Evolutionary conservation across 73 alveolate genomes (phyloP), one percentile per base, ranked within the genome.

Genomic region (Stentor roeselii): DNA sequence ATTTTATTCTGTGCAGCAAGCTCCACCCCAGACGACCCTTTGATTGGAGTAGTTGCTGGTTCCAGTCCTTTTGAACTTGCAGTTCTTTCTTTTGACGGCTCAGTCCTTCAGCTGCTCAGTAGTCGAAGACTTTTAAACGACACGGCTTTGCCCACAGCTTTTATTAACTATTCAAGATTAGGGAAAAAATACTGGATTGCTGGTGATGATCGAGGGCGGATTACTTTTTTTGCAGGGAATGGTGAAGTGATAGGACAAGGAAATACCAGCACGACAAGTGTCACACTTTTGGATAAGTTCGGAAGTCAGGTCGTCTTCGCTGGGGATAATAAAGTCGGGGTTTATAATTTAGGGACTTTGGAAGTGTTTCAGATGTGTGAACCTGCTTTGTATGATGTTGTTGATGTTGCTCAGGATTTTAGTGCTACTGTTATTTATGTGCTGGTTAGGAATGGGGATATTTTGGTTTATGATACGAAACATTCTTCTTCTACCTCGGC

Each of bases 161-260:
- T 67, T 67, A 21, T 32, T 67, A 21, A 67, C 34, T 67, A 67
- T 34, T 67, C 80, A 21, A 67, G 80, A 67, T 2, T 67, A 67
- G 80, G 80, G 27, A 67, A 67, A 67, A 67, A 67, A 67, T 67
- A 30, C 37, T 67, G 80, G 80, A n/a, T 67, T 67, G 80, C 34
- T 67, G 80, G 80, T 1, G 80, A 67, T 2, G 37, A 32, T 34
- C 27, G 37, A 11, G 80, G 80, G 14, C 37, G n/a, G 21, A 34
- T 67, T 11, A 30, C n/a, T 67, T 21, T 67, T 67, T 67, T 27
- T 2, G 41, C 15, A 1, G 21, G 21, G 11, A 67, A 67, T 67
- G 80, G 80, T 27, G 80, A 67, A 30, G 14, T 67, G 1, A 11
- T 21, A 14, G 37, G 80, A 36, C 80, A 32, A 1, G 80, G 80